Conservation (phyloP, 176 grass and related monocot genomes). For the Eremochloa ophiuroides region DNA sequence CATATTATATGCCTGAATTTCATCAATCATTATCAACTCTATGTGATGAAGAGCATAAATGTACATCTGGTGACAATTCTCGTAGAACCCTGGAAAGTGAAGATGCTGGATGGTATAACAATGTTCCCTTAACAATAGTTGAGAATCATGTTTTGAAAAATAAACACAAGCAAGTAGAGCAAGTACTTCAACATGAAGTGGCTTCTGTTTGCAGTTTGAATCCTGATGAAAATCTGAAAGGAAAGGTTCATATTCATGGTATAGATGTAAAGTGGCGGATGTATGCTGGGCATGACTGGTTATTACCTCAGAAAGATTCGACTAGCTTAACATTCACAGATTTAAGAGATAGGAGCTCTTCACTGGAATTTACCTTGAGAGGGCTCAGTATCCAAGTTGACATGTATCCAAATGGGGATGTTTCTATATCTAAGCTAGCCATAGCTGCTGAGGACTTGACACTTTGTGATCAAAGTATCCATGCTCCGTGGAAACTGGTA, state of each 20-base stretch:
- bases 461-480: slow-evolving; percentile 74
- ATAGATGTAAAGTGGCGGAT: slow-evolving; percentile 84
- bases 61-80: slow-evolving; percentile 17
- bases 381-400: slow-evolving; percentile 75
- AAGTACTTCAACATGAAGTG: slow-evolving; percentile 31
- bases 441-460: slow-evolving; percentile 61
- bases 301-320: slow-evolving; percentile 38
- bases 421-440: slow-evolving; percentile 69
- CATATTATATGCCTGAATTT: slow-evolving; percentile 64
- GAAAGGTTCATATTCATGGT: slow-evolving; percentile 60
- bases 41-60: slow-evolving; percentile 22
- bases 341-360: slow-evolving; percentile 63
- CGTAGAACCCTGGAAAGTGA: slow-evolving; percentile 41
- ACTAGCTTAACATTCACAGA: slow-evolving; percentile 21
- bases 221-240: slow-evolving; percentile 63
- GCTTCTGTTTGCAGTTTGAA: slow-evolving; percentile 36
- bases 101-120: slow-evolving; percentile 74
- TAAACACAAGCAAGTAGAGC: slow-evolving; percentile 18
- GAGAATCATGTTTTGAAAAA: slow-evolving; percentile 90
- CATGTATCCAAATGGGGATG: slow-evolving; percentile 83
- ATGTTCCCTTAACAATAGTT: slow-evolving; percentile 57
- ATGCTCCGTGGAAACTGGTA: slow-evolving; percentile 98
- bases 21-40: slow-evolving; percentile 31
- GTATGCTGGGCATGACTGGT: slow-evolving; percentile 81
- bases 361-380: slow-evolving; percentile 60